Evolutionary conservation across 2,329 filamentous ascomycete species (phyloP).

Genomic region (Lachnellula cervina): DNA sequence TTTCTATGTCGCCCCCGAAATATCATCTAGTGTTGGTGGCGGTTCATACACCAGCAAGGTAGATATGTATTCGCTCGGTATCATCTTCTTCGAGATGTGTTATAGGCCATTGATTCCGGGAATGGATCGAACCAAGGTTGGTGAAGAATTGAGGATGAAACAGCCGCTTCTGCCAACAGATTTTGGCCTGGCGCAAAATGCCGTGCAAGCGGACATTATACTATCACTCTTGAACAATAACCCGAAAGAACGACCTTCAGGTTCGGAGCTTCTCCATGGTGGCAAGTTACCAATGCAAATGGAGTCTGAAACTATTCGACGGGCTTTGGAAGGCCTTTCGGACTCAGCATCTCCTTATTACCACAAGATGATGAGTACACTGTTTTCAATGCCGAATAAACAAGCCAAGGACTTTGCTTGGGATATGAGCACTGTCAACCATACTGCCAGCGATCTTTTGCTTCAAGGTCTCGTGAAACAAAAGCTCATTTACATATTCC

Average conservation of each 20-base stretch:
- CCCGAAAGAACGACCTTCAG: constrained; percentile 77
- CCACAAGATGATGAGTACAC: constrained; percentile 77
- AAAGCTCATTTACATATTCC: constrained; percentile 71
- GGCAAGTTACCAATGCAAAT: constrained; percentile 86
- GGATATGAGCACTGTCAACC: constrained; percentile 61
- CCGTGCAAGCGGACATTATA: constrained; percentile 70
- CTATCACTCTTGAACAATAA: constrained; percentile 75
- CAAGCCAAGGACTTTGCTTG: constrained; percentile 77
- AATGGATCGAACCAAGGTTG: constrained; percentile 59
- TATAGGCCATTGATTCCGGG: constrained; percentile 54
- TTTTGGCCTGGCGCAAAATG: constrained; percentile 66
- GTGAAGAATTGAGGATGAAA: constrained; percentile 64
- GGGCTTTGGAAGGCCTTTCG: constrained; percentile 73
- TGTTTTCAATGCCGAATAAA: constrained; percentile 69
- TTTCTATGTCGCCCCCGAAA: constrained; percentile 89
- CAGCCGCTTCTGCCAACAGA: constrained; percentile 65
- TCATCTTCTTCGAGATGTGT: constrained; percentile 99
- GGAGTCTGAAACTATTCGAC: constrained; percentile 84
- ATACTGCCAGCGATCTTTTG: constrained; percentile 55
- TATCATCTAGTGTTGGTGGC: constrained; percentile 68
- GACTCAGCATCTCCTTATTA: constrained; percentile 85
- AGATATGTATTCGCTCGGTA: constrained; percentile 96
- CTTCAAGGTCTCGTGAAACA: constrained; percentile 71
- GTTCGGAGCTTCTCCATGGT: constrained; percentile 74
- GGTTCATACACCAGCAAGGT: constrained; percentile 89